Conservation (phyloP, 805 yeast genomes). For the Metschnikowia borealis region DNA sequence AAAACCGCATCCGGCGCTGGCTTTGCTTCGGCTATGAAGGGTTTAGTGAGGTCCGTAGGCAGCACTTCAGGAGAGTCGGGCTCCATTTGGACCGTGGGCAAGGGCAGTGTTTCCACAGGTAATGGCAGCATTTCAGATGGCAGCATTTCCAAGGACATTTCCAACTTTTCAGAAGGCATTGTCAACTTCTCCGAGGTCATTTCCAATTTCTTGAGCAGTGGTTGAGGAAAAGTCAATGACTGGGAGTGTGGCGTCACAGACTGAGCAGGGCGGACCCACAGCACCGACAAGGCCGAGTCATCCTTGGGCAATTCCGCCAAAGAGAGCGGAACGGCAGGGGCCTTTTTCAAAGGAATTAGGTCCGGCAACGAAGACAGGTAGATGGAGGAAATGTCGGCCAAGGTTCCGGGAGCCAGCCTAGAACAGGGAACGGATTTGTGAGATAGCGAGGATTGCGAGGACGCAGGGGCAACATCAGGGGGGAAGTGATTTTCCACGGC, state of each 20-base stretch:
- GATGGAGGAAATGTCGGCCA: neutral
- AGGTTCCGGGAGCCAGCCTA: slow-evolving; percentile 3
- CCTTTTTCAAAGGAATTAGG: neutral
- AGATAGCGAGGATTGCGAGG: neutral
- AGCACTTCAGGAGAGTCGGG: neutral
- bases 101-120: no score
- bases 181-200: no score
- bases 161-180: no score
- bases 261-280: slow-evolving; percentile 8
- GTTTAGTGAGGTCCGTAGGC: neutral
- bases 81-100: no score
- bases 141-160: no score
- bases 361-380: slow-evolving; percentile 5
- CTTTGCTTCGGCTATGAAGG: neutral
- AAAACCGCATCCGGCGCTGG: neutral
- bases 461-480: slow-evolving; percentile 8
- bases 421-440: neutral
- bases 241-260: neutral
- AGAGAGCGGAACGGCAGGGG: neutral
- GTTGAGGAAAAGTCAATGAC: neutral
- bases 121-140: no score
- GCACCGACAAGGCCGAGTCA: slow-evolving; percentile 5
- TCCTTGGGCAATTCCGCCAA: slow-evolving; percentile 5
- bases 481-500: slow-evolving; percentile 14
- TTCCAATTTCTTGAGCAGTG: neutral